These are phyloP conservation scores for Senna tora DNA, from an alignment of 306 rosid species.

Conservation along the genomic window DNA sequence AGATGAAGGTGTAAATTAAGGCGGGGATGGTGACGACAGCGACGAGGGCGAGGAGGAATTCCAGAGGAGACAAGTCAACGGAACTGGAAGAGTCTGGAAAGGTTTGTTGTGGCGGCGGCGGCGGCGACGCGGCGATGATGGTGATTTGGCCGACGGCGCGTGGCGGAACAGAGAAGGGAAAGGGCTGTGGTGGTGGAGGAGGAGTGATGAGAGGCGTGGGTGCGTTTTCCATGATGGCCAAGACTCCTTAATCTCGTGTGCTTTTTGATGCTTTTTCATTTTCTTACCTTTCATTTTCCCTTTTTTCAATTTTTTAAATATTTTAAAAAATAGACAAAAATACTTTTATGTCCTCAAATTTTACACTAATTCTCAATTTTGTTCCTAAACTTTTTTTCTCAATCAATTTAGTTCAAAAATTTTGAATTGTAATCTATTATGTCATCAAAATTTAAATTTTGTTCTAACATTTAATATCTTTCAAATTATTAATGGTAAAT, in stretches of 20 bases:
- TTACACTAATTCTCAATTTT: too few species aligned
- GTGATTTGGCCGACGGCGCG: not conserved
- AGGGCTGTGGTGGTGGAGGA: not conserved
- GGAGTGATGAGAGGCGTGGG: not conserved
- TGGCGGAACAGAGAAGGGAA: conserved; percentile 8
- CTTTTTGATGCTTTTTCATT: not conserved
- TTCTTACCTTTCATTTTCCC: not conserved
- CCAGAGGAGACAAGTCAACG: conserved; percentile 68
- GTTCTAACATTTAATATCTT: too few species aligned
- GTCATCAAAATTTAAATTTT: too few species aligned
- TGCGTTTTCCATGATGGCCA: conserved; percentile 3
- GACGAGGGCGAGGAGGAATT: conserved; percentile 61
- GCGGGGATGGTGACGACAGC: conserved; percentile 70
- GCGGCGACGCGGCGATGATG: conserved; percentile 35
- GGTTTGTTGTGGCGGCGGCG: conserved; percentile 45
- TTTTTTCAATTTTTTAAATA: not conserved
- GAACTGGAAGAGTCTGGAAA: conserved; percentile 45
- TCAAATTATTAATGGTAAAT: too few species aligned
- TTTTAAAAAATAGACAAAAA: too few species aligned
- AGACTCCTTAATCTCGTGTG: not conserved
- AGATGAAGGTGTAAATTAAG: conserved; percentile 59
- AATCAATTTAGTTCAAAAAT: too few species aligned
- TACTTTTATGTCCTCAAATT: too few species aligned
- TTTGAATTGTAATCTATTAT: too few species aligned
- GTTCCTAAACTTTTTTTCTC: too few species aligned